Conservation (phyloP, 1,284 basidiomycete genomes). For the Cryptococcus sp. region DNA sequence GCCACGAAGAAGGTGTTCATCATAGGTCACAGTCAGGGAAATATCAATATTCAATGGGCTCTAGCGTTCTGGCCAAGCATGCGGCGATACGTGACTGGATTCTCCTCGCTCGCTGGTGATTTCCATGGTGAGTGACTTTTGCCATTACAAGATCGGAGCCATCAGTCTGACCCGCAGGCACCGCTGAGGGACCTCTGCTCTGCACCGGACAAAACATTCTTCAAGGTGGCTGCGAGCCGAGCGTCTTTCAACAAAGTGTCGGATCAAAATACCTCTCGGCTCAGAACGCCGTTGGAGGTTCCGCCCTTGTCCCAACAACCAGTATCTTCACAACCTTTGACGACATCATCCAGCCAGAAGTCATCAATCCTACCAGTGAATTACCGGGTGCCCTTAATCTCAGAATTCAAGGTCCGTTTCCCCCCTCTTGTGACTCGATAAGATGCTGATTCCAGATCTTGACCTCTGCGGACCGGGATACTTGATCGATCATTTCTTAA, state of each 20-base stretch:
- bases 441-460: background rate
- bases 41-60: constrained; percentile 38
- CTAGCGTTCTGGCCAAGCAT: constrained; percentile 34
- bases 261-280: constrained; percentile 32
- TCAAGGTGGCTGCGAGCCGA: constrained; percentile 14
- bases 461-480: constrained; percentile 14
- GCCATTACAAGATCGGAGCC: background rate
- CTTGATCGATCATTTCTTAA: constrained; percentile 19
- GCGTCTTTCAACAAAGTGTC: constrained; percentile 32
- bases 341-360: constrained; percentile 35
- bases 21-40: constrained; percentile 42
- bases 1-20: constrained; percentile 32
- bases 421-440: too few relatives aligned
- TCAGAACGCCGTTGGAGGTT: constrained; percentile 19
- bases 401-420: constrained; percentile 7
- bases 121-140: constrained; percentile 27
- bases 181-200: constrained; percentile 16
- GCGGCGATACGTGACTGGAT: constrained; percentile 22
- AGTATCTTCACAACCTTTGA: constrained; percentile 23
- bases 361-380: constrained; percentile 15
- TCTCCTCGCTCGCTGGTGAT: constrained; percentile 32
- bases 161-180: constrained; percentile 2
- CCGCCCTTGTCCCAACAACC: constrained; percentile 33
- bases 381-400: constrained; percentile 11
- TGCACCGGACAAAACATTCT: constrained; percentile 12